Evolutionary conservation across 257 asterid genomes (phyloP).

Genomic region (Paraleonurus japonicus): DNA sequence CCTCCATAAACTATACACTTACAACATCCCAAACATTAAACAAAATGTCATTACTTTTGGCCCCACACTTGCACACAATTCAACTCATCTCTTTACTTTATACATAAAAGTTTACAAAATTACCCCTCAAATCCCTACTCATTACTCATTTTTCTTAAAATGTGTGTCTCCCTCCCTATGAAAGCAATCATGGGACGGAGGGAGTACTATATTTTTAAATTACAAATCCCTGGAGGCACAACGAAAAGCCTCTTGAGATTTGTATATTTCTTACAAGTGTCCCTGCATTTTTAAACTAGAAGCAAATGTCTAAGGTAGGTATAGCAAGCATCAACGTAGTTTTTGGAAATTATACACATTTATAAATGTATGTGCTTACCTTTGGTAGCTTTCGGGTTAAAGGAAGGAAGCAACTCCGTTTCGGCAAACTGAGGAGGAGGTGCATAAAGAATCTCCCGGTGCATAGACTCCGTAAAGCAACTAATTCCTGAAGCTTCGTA

Average conservation of each 20-base stretch:
- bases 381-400: constrained; percentile 31
- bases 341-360: neutral
- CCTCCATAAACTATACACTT: too few relatives aligned
- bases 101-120: too few relatives aligned
- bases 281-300: neutral
- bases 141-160: too few relatives aligned
- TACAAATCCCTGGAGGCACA: neutral
- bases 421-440: constrained; percentile 68
- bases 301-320: neutral
- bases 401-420: constrained; percentile 50
- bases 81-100: too few relatives aligned
- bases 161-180: too few relatives aligned
- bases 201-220: neutral
- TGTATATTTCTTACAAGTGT: neutral
- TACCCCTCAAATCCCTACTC: too few relatives aligned
- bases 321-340: neutral
- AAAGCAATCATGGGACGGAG: too few relatives aligned
- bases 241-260: neutral
- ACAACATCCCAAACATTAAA: too few relatives aligned
- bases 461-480: constrained; percentile 76
- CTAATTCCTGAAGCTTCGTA: constrained; percentile 71
- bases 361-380: constrained; percentile 10
- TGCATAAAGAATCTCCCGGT: constrained; percentile 69
- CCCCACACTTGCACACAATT: too few relatives aligned
- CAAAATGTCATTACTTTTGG: too few relatives aligned